Evolutionary conservation across 2,329 filamentous ascomycete species (phyloP).

Genomic region (Sporothrix dimorphospora): DNA sequence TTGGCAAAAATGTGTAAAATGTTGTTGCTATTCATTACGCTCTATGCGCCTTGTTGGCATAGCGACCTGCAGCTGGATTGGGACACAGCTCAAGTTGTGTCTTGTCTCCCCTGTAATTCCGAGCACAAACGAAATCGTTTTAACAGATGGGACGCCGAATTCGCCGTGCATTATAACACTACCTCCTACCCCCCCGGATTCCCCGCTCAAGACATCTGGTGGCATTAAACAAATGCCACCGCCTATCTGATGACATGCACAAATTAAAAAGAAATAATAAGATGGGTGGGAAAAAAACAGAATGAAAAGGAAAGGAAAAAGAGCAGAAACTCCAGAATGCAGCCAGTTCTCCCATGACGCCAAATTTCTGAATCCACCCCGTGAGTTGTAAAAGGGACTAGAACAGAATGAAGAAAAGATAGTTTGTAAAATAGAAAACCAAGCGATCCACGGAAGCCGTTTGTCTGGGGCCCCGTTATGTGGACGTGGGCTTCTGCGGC

Average conservation of each 20-base stretch:
- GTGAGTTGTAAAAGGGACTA: background rate
- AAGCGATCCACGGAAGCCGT: background rate
- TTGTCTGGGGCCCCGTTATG: slow-evolving; percentile 34
- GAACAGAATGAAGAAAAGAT: background rate
- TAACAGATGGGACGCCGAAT: slow-evolving; percentile 5
- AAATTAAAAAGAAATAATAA: background rate
- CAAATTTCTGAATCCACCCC: slow-evolving; percentile 5
- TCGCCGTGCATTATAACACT: background rate
- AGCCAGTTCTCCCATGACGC: slow-evolving; percentile 27
- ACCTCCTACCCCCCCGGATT: background rate
- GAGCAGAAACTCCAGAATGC: slow-evolving; percentile 27
- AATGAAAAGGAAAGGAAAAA: background rate
- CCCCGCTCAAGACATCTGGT: background rate
- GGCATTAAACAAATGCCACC: background rate
- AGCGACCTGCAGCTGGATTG: background rate
- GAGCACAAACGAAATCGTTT: background rate
- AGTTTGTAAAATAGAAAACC: background rate
- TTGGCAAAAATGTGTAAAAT: background rate
- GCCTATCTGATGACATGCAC: background rate
- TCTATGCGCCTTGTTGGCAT: background rate
- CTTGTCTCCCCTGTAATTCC: background rate
- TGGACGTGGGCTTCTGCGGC: slow-evolving; percentile 59
- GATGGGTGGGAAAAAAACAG: background rate
- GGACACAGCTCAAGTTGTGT: background rate
- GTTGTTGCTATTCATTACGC: background rate